Conservation (phyloP, 495 filamentous ascomycete genomes). For the Platismatia glauca region DNA sequence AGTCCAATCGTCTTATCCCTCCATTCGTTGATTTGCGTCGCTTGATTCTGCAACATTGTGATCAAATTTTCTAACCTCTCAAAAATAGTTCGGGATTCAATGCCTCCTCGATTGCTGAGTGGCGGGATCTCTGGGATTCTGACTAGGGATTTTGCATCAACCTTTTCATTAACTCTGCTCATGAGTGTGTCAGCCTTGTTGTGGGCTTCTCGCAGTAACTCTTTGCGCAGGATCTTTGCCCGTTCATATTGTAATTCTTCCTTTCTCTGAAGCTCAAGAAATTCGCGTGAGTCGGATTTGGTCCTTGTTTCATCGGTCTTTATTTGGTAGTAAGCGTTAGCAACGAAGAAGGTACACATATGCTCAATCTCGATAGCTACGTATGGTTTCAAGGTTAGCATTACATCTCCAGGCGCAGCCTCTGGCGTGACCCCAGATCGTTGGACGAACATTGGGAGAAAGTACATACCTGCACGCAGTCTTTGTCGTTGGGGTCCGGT, state of each 20-base stretch:
- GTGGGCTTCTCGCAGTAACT: conserved; percentile 54
- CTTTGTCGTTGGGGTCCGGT: conserved; percentile 54
- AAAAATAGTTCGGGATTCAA: conserved; percentile 51
- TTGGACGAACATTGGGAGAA: background rate
- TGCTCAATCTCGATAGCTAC: conserved; percentile 70
- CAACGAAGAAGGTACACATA: conserved; percentile 72
- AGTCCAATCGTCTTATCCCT: conserved; percentile 59
- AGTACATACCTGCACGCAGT: conserved; percentile 39
- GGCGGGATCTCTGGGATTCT: conserved; percentile 52
- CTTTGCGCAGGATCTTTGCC: conserved; percentile 67
- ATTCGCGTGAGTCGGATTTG: conserved; percentile 55
- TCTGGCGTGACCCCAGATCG: background rate
- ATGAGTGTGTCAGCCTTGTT: conserved; percentile 40
- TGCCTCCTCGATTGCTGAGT: conserved; percentile 44
- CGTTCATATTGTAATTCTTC: conserved; percentile 66
- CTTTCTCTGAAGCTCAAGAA: conserved; percentile 51
- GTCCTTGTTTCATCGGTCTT: conserved; percentile 58
- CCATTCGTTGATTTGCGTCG: conserved; percentile 60
- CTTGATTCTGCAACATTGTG: conserved; percentile 57
- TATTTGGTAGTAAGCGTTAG: conserved; percentile 73
- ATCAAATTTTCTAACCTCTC: conserved; percentile 48
- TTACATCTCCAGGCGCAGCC: background rate
- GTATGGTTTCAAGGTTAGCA: background rate
- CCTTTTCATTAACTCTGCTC: conserved; percentile 37
- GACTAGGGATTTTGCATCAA: conserved; percentile 45